phyloP scores from a whole-genome alignment of 2,329 filamentous ascomycete species.

The Xylaria sp. region DNA sequence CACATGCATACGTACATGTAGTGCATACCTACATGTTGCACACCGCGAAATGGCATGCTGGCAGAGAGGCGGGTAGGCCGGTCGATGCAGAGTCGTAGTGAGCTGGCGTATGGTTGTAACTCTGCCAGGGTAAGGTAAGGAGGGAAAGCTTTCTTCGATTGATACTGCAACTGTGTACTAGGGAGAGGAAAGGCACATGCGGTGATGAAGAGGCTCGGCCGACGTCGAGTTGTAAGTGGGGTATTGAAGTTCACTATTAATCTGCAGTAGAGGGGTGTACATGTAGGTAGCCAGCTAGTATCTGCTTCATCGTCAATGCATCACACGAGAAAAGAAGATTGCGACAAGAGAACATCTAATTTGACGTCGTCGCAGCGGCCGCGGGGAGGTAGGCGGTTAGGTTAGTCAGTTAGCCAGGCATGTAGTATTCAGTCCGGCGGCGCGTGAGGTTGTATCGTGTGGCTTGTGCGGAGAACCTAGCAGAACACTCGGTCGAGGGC shows the following conservation, averaged over 20 bases:
- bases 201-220: slow-evolving; percentile 1
- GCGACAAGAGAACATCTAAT: neutral
- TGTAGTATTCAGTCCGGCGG: no score
- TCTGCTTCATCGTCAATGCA: no score
- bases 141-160: neutral
- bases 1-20: no score
- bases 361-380: neutral
- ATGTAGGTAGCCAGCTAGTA: no score
- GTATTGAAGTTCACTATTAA: neutral
- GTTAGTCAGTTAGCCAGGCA: no score
- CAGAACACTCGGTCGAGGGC: no score
- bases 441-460: no score
- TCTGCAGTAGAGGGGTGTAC: no score
- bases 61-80: neutral
- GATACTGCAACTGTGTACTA: no score
- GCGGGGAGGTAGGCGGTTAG: neutral
- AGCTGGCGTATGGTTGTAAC: slow-evolving; percentile 19
- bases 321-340: neutral
- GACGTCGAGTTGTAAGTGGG: neutral
- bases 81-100: slow-evolving; percentile 9
- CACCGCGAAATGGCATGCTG: neutral
- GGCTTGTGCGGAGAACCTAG: neutral
- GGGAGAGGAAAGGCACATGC: slow-evolving; percentile 9
- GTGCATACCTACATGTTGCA: neutral
- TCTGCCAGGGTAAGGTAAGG: slow-evolving; percentile 1